A percentile compares a stretch with the other conserved stretches of the same genome.
Evolutionary conservation across 768 basidiomycete species (phyloP).

Genomic region (Russula brevipes): DNA sequence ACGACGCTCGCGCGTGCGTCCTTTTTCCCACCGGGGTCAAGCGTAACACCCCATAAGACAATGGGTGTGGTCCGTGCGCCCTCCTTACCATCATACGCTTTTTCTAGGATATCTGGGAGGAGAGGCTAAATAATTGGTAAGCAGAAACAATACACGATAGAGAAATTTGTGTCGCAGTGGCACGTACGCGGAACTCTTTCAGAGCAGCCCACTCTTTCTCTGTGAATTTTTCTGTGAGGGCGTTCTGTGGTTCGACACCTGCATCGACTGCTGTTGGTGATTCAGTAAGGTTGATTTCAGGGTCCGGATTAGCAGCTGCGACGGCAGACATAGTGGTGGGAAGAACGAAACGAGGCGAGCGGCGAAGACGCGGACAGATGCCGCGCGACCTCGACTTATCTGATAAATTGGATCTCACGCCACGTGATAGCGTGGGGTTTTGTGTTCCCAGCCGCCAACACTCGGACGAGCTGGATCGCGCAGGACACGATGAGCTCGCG

Average conservation of each 20-base stretch:
- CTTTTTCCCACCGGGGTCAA: constrained; percentile 52
- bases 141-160: neutral
- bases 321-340: constrained; percentile 15
- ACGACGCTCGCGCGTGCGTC: constrained; percentile 69
- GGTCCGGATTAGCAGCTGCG: constrained; percentile 3
- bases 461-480: neutral
- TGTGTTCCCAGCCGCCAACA: no score
- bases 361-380: neutral
- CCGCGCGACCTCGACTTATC: neutral
- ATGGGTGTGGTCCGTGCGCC: constrained; percentile 49
- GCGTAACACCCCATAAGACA: constrained; percentile 63
- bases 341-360: neutral
- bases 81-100: constrained; percentile 56
- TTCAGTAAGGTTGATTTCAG: constrained; percentile 17
- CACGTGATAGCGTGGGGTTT: neutral
- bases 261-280: constrained; percentile 16
- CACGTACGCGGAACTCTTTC: constrained; percentile 58
- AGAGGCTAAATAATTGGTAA: constrained; percentile 25
- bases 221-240: constrained; percentile 64
- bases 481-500: constrained; percentile 44
- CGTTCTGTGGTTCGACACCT: constrained; percentile 55
- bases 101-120: constrained; percentile 50
- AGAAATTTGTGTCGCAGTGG: neutral
- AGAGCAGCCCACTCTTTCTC: constrained; percentile 67
- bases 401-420: neutral